Percentiles rank a stretch among this genome's conserved stretches.
Evolutionary conservation across 257 asterid genomes (phyloP).

Genomic region (Lycium barbarum): DNA sequence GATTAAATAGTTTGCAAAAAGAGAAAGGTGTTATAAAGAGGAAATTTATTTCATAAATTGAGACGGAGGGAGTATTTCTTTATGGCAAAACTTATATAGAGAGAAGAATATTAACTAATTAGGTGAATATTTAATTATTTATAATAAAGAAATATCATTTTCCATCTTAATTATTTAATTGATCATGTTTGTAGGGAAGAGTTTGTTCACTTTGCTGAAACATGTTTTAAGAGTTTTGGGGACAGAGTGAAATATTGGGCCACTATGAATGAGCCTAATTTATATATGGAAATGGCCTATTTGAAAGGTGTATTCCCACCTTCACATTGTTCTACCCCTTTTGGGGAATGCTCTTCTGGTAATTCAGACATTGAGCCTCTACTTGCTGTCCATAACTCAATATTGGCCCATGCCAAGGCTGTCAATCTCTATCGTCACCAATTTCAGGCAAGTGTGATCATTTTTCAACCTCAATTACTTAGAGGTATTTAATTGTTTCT

Average conservation of each 20-base stretch:
- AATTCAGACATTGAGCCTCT: conserved; percentile 83
- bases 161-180: no score
- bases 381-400: conserved; percentile 57
- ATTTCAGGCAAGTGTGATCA: conserved; percentile 56
- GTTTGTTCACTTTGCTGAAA: conserved; percentile 60
- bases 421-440: conserved; percentile 57
- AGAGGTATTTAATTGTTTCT: not conserved
- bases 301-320: conserved; percentile 59
- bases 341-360: conserved; percentile 67
- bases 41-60: no score
- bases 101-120: no score
- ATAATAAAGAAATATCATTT: no score
- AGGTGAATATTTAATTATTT: no score
- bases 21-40: no score
- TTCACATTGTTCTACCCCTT: conserved; percentile 72
- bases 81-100: not conserved
- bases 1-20: no score
- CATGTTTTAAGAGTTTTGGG: conserved; percentile 61
- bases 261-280: conserved; percentile 71
- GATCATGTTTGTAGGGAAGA: conserved; percentile 57
- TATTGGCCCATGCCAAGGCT: conserved; percentile 78
- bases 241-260: conserved; percentile 78
- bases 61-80: no score
- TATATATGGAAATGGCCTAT: conserved; percentile 51
- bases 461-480: not conserved